Base-by-base conservation (phyloP, 768 basidiomycete species). In the Agaricus bisporus region DNA sequence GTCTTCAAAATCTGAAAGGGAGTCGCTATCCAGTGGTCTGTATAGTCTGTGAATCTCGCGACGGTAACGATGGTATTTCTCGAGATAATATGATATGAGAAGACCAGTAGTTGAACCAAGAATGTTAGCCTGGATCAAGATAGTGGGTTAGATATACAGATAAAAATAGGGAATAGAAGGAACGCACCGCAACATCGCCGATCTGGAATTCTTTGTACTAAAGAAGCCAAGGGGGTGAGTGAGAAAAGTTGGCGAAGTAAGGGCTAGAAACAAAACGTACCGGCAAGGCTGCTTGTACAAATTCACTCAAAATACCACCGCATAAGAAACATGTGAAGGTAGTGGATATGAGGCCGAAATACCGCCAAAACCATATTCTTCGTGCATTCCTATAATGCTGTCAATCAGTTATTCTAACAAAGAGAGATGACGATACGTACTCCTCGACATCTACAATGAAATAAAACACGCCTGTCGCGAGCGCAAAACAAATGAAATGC, bases 391-490 rank as follows among this genome's bases (percentile, higher is more conserved):
- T 93, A 45, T 36, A 25, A 11, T 14, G 15, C n/a, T 39, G 12
- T 39, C 28, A 18, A 53, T 56, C 9, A 59, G 41, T 25, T 4
- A 50, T 41, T 20, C 18, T 18, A 48, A 18, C 3, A 11, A 11
- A 36, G 22, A 41, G 6, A 57, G 32, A 29, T 26, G 26, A 8
- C 3, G 44, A 39, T 26, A 70, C 87, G 65, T 60, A 93, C 90
- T 93, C 91, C 55, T 93, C 91, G 8, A 91, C 83, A 61, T 93
- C 91, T 32, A 90, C 77, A 44, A 92, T 88, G 62, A 91, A 92
- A 68, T 91, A 93, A 67, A 92, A 92, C 5, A 91, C 80, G 3
- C 70, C 83, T 0, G 89, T 93, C 1, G 89, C 88, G 22, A 88
- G 57, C 50, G 74, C 73, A 54, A 93, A 86, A 66, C 88, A 91